Conservation (phyloP, 345 rosid genomes). For the Lepidium sativum region DNA sequence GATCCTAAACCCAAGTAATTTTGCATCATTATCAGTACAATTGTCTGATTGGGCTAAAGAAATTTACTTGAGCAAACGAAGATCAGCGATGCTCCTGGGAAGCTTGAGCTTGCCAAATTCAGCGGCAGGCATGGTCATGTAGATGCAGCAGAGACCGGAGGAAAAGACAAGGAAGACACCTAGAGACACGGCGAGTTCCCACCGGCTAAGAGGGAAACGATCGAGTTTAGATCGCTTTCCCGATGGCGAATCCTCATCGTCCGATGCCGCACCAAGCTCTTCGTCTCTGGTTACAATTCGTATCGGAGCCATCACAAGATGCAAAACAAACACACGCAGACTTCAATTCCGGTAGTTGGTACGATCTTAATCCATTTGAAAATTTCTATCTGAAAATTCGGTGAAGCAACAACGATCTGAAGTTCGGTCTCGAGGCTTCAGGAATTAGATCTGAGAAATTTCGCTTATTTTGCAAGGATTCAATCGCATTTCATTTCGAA, state of each 20-base stretch:
- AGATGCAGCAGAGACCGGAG: slow-evolving; percentile 62
- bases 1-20: not conserved
- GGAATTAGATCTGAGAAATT: slow-evolving; percentile 8
- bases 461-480: not conserved
- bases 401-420: not conserved
- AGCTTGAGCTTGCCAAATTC: slow-evolving; percentile 78
- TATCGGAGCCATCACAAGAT: slow-evolving; percentile 39
- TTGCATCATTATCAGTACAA: not conserved
- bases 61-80: slow-evolving; percentile 76
- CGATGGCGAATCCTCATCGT: slow-evolving; percentile 59
- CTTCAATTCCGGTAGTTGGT: not conserved
- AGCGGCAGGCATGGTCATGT: slow-evolving; percentile 79
- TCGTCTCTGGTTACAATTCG: slow-evolving; percentile 58
- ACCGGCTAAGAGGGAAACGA: slow-evolving; percentile 62
- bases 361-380: not conserved
- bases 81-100: slow-evolving; percentile 81
- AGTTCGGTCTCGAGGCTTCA: not conserved
- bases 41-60: not conserved
- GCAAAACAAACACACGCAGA: not conserved
- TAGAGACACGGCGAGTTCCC: slow-evolving; percentile 66
- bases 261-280: slow-evolving; percentile 34
- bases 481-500: not conserved
- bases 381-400: not conserved
- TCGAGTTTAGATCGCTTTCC: slow-evolving; percentile 64
- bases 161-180: slow-evolving; percentile 67